Evolutionary conservation across 768 basidiomycete species (phyloP), one percentile per base, ranked within the genome.

Genomic region (Phaffia australis): DNA sequence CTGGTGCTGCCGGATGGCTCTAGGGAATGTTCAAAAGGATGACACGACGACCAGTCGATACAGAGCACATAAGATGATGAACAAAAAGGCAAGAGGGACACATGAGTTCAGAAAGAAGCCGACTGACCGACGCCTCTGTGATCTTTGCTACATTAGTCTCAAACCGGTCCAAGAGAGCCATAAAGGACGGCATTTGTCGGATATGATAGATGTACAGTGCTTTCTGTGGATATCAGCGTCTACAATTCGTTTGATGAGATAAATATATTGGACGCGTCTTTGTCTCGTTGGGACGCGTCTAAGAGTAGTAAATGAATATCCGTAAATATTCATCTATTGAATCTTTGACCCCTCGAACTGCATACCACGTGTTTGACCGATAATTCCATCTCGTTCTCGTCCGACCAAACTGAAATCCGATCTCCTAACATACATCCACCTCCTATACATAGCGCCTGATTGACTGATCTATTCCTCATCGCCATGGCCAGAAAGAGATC

Each of bases 101-200:
- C 11, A 46, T n/a, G 51, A 23, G 35, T 16, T 23, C 14, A 56
- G 21, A n/a, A 29, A 42, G 11, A 42, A 42, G 5, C 35, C 5
- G 11, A 64, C 63, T 21, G 25, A 64, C 63, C 19, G 63, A 64
- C 27, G 35, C 54, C 16, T 51, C 52, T 42, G 27, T 35, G 54
- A 64, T 56, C 42, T 55, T 55, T 19, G 23, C 25, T 21, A 64
- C 46, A 15, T 54, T 54, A 35, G 49, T 42, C 25, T 51, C 50
- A 11, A 64, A 30, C 23, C 63, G 35, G 42, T 64, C 63, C 42
- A 64, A 35, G 42, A 42, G 46, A 14, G 55, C 63, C 51, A 64
- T 54, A n/a, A 64, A 64, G 23, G 63, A 64, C 63, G 57, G 55
- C 46, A 23, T 61, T 9, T 21, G 2, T 21, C 27, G 57, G 35